Conservation (phyloP, 1,284 basidiomycete species). For the Jaminaea rosea region DNA sequence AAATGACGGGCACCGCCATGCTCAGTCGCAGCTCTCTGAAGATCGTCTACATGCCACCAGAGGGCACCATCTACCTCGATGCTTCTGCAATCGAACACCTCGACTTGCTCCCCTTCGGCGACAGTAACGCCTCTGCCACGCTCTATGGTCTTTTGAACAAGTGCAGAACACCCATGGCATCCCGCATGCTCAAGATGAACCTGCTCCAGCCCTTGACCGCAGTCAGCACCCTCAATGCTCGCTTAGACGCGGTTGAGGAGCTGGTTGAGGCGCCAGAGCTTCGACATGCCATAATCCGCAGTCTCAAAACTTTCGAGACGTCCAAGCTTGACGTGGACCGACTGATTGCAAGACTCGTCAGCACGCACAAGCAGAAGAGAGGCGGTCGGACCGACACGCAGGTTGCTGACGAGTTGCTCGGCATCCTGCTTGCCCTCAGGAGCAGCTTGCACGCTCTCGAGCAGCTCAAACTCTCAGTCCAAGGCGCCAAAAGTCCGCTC, state of each 20-base stretch:
- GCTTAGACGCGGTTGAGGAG: slow-evolving; percentile 6
- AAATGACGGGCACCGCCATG: background rate
- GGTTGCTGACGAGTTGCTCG: background rate
- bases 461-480: background rate
- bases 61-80: slow-evolving; percentile 9
- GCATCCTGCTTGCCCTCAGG: background rate
- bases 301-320: background rate
- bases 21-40: slow-evolving; percentile 3
- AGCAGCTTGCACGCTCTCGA: background rate
- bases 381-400: background rate
- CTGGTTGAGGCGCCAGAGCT: background rate
- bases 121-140: background rate
- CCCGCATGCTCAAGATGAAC: slow-evolving; percentile 7
- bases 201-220: slow-evolving; percentile 6
- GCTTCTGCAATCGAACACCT: background rate
- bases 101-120: slow-evolving; percentile 1
- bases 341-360: slow-evolving; percentile 4
- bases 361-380: background rate
- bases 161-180: slow-evolving; percentile 6
- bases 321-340: slow-evolving; percentile 6
- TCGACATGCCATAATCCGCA: background rate
- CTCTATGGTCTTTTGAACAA: background rate
- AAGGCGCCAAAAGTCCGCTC: background rate
- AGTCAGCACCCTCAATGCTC: slow-evolving; percentile 1
- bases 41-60: slow-evolving; percentile 2